Evolutionary conservation across 2,329 filamentous ascomycete genomes (phyloP).

Genomic region (Ophiosphaerella korrae): DNA sequence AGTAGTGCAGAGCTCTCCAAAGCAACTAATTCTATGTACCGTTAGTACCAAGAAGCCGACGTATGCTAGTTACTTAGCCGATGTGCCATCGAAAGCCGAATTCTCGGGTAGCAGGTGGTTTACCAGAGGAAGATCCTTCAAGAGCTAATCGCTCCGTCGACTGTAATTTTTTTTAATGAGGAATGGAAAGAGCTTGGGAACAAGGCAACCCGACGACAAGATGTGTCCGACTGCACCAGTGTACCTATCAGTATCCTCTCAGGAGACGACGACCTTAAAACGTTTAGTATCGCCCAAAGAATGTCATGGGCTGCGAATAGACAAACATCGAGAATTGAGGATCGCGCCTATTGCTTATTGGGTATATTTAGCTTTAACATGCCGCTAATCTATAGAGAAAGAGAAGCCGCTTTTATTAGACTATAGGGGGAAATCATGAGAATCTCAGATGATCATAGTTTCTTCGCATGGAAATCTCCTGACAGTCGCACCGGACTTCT

Average conservation of each 20-base stretch:
- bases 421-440: conserved; percentile 8
- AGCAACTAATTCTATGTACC: too few relatives aligned
- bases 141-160: conserved; percentile 3
- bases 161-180: background rate
- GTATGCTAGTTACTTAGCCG: conserved; percentile 3
- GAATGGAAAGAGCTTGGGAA: background rate
- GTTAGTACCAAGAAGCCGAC: too few relatives aligned
- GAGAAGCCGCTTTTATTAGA: conserved; percentile 7
- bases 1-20: too few relatives aligned
- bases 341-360: conserved; percentile 20
- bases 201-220: background rate
- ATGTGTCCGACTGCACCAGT: too few relatives aligned
- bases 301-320: conserved; percentile 24
- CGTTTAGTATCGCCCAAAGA: conserved; percentile 2
- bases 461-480: too few relatives aligned
- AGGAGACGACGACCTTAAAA: too few relatives aligned
- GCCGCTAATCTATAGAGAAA: conserved; percentile 12
- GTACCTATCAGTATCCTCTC: too few relatives aligned
- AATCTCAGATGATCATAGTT: too few relatives aligned
- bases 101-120: conserved; percentile 5
- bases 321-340: conserved; percentile 17
- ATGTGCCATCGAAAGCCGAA: background rate
- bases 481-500: too few relatives aligned
- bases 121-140: conserved; percentile 4
- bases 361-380: conserved; percentile 23